Evolutionary conservation across 345 rosid genomes (phyloP).

Genomic region (Turnera subulata): DNA sequence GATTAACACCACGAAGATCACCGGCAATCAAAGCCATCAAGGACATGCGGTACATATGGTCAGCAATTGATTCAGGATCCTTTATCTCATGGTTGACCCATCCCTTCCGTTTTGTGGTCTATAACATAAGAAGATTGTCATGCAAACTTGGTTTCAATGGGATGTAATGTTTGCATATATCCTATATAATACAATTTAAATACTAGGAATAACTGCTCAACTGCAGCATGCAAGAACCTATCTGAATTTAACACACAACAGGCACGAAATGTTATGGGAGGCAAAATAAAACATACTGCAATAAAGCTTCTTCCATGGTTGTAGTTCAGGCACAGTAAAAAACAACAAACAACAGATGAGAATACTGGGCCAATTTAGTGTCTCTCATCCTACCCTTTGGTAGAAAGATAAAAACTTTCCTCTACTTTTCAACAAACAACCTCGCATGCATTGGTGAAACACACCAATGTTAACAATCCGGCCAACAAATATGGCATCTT

Average conservation of each 20-base stretch:
- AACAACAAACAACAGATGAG: no score
- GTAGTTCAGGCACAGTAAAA: no score
- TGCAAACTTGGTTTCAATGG: background rate
- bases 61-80: slow-evolving; percentile 32
- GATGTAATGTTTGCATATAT: background rate
- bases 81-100: slow-evolving; percentile 33
- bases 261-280: background rate
- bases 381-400: no score
- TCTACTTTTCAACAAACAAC: no score
- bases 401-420: no score
- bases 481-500: background rate
- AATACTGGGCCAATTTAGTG: no score
- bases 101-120: slow-evolving; percentile 30
- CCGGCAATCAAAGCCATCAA: slow-evolving; percentile 26
- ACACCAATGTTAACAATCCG: no score
- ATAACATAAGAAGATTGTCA: background rate
- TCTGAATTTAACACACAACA: background rate
- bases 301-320: no score
- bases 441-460: no score
- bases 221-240: background rate
- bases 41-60: slow-evolving; percentile 35
- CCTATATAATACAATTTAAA: background rate
- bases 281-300: background rate
- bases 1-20: slow-evolving; percentile 22
- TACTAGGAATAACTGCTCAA: background rate